Conservation (phyloP, 768 basidiomycete species). For the Rickenella mellea region DNA sequence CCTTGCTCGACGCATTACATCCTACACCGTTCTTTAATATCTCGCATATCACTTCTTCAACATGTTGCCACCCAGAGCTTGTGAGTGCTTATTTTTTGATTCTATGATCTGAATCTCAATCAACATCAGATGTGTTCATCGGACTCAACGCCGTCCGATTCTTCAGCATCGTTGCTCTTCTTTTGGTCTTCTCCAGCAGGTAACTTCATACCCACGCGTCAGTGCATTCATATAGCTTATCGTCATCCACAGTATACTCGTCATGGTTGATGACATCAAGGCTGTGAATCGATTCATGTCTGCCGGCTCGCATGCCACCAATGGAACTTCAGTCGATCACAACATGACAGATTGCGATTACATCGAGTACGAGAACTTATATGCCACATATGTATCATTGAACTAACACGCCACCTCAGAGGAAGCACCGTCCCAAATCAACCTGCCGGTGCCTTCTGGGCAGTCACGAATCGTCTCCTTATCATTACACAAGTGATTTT, state of each 20-base stretch:
- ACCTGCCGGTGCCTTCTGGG: slow-evolving; percentile 86
- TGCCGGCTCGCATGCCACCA: slow-evolving; percentile 19
- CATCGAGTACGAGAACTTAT: slow-evolving; percentile 45
- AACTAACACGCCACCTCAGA: slow-evolving; percentile 26
- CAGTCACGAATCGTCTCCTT: slow-evolving; percentile 77
- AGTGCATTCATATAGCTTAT: slow-evolving; percentile 11
- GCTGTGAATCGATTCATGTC: slow-evolving; percentile 62
- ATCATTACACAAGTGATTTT: slow-evolving; percentile 80
- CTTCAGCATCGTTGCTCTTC: slow-evolving; percentile 68
- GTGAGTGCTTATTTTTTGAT: slow-evolving; percentile 23
- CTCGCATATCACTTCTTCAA: slow-evolving; percentile 2
- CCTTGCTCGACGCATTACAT: too few species aligned
- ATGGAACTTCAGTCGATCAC: slow-evolving; percentile 21
- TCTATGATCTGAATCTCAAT: background rate
- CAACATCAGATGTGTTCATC: slow-evolving; percentile 48
- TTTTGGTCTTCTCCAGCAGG: slow-evolving; percentile 78
- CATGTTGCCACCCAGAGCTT: slow-evolving; percentile 38
- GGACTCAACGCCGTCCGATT: slow-evolving; percentile 70
- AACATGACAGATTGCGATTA: slow-evolving; percentile 57
- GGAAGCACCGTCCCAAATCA: slow-evolving; percentile 83
- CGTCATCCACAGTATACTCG: slow-evolving; percentile 44
- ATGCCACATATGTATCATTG: background rate
- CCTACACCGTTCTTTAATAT: slow-evolving; percentile 2
- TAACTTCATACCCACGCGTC: too few species aligned
- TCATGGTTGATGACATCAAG: slow-evolving; percentile 61